Base-by-base conservation (phyloP, 768 basidiomycete species). In the Pleurotus pulmonarius region DNA sequence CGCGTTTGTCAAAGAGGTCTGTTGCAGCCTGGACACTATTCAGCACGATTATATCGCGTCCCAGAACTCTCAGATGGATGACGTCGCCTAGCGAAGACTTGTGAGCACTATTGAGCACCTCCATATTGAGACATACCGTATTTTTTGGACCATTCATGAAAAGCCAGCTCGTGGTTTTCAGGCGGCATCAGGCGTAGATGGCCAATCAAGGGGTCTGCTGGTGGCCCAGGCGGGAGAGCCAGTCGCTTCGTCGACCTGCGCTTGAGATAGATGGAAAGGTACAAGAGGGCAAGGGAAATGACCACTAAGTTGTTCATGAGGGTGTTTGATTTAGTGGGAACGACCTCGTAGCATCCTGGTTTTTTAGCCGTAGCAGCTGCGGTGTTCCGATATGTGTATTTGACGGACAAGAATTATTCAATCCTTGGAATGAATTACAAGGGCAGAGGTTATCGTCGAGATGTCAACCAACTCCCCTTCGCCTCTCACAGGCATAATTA, bases 141-240 rank as follows among this genome's bases (percentile, higher is more conserved):
- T 49, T 49, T 62, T 58, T 70, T 68, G 1, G 70, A 63, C 65
- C 68, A 67, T 26, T 67, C 55, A 55, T 69, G 64, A 52, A 70
- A 73, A 9, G 61, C 61, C 6, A 64, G 58, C 6, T 65, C 65
- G 41, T 64, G 64, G 38, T 66, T 60, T 22, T 62, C 57, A 3
- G 64, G 22, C 9, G 73, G 73, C 16, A 76, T 68, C 9, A 68
- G 54, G 7, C 72, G 66, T 15, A 72, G 57, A 56, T 75, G 72
- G 8, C 75, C 75, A 12, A 76, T 64, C 47, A 76, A 45, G 4
- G 71, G 70, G 53, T 76, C 71, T 12, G 65, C 63, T 7, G 73
- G 73, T 3, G 72, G 74, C 24, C 75, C 66, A n/a, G 73, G 74
- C 11, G 74, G 72, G 13, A 65, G 47, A 37, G 25, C 13, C 18